phyloP scores from a whole-genome alignment of 805 yeast genomes.

The Pichia paraexigua region DNA sequence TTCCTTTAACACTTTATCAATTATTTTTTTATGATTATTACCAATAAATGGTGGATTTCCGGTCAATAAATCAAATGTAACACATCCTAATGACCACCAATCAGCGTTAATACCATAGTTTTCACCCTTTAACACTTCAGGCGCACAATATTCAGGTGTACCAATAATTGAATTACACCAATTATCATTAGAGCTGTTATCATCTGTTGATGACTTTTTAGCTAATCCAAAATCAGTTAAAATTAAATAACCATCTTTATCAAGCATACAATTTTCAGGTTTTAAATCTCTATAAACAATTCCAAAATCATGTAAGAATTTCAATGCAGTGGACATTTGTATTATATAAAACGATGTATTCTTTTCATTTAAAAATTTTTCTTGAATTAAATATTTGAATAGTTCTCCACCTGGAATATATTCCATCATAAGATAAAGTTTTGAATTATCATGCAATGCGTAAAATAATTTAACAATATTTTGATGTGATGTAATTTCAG shows the following conservation, averaged over 20 bases:
- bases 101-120: constrained; percentile 73
- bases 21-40: constrained; percentile 59
- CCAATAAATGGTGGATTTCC: constrained; percentile 88
- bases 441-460: constrained; percentile 71
- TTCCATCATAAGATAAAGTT: constrained; percentile 66
- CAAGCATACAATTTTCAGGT: constrained; percentile 81
- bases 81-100: constrained; percentile 87
- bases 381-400: constrained; percentile 48
- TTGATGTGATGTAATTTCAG: constrained; percentile 58
- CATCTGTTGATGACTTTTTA: constrained; percentile 31
- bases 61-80: constrained; percentile 66
- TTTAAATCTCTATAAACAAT: constrained; percentile 81
- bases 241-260: constrained; percentile 66
- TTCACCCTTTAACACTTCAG: constrained; percentile 72
- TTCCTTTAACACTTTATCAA: constrained; percentile 61
- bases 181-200: constrained; percentile 25
- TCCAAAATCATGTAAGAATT: constrained; percentile 67
- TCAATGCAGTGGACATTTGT: constrained; percentile 69
- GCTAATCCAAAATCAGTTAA: constrained; percentile 82
- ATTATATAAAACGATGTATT: constrained; percentile 69
- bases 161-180: constrained; percentile 58
- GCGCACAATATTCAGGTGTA: constrained; percentile 82
- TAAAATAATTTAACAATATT: constrained; percentile 76
- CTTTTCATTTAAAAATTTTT: constrained; percentile 42
- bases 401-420: constrained; percentile 90